These are phyloP conservation scores for Mallotus repandus DNA, from an alignment of 441 rosid genomes.

Conservation along the genomic window DNA sequence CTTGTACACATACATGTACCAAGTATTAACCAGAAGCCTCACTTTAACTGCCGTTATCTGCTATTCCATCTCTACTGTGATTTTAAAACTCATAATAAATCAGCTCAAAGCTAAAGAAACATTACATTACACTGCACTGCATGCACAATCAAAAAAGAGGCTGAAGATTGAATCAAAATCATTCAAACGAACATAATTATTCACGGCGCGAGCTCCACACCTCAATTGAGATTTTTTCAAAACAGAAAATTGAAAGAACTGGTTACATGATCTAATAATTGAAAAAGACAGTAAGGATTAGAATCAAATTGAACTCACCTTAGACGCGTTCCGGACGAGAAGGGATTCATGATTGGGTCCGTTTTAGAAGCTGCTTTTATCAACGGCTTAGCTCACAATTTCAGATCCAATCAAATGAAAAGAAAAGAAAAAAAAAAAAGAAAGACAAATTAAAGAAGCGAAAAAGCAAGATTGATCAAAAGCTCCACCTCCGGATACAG, in stretches of 20 bases:
- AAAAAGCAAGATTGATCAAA: background rate
- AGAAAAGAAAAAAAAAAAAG: too few species aligned
- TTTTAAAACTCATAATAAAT: too few species aligned
- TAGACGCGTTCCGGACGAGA: conserved; percentile 96
- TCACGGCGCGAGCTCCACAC: too few species aligned
- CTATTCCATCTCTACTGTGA: too few species aligned
- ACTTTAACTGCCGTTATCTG: too few species aligned
- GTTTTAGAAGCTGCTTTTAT: conserved; percentile 21
- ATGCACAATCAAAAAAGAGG: too few species aligned
- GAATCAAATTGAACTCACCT: conserved; percentile 47
- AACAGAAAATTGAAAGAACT: background rate
- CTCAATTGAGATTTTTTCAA: background rate
- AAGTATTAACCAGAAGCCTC: too few species aligned
- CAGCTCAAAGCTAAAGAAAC: too few species aligned
- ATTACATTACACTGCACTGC: too few species aligned
- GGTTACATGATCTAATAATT: background rate
- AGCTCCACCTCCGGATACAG: background rate
- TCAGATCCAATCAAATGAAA: conserved; percentile 35
- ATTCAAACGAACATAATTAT: too few species aligned
- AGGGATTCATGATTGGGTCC: conserved; percentile 91
- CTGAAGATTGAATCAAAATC: too few species aligned
- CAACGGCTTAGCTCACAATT: conserved; percentile 18
- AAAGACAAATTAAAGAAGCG: background rate
- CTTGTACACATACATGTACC: too few species aligned
- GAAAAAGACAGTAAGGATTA: background rate